phyloP scores from a whole-genome alignment of 2,329 filamentous ascomycete genomes.

The Fusarium sulawesiense region DNA sequence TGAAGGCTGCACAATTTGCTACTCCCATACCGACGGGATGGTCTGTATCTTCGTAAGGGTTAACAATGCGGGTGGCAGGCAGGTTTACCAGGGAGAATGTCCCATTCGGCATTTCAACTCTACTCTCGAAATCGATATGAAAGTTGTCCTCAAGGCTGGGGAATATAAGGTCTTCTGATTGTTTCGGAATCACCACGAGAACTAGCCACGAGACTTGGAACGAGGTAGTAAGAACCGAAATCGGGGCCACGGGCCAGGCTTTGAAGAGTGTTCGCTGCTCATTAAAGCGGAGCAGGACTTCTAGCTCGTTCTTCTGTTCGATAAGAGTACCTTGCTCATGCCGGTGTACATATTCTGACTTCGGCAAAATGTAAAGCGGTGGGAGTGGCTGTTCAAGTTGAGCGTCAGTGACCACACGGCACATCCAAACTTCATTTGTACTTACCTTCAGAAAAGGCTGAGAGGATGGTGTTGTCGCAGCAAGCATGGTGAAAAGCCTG shows the following conservation, averaged over 20 bases:
- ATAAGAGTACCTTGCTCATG: constrained; percentile 51
- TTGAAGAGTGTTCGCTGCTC: constrained; percentile 33
- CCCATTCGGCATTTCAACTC: constrained; percentile 35
- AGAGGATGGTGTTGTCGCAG: background rate
- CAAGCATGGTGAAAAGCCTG: background rate
- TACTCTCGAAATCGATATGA: constrained; percentile 43
- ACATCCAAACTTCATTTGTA: background rate
- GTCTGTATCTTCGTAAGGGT: constrained; percentile 47
- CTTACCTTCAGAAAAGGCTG: constrained; percentile 11
- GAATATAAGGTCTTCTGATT: constrained; percentile 38
- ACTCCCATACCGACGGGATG: constrained; percentile 9
- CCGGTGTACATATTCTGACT: constrained; percentile 43
- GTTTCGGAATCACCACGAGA: constrained; percentile 43
- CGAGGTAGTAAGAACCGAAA: constrained; percentile 45
- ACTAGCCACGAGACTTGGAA: constrained; percentile 51
- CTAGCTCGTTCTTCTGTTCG: constrained; percentile 50
- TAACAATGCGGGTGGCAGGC: constrained; percentile 43
- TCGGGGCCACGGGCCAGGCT: constrained; percentile 49
- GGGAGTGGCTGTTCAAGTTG: constrained; percentile 10
- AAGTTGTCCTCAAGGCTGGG: constrained; percentile 47
- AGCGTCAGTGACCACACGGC: constrained; percentile 12
- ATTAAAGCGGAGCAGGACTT: constrained; percentile 44
- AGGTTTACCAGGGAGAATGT: constrained; percentile 45
- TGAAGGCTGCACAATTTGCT: constrained; percentile 48
- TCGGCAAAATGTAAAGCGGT: constrained; percentile 37